Percentiles rank a stretch among this genome's conserved stretches.
Evolutionary conservation across 2,329 filamentous ascomycete species (phyloP).

Genomic region (Neurospora crassa): DNA sequence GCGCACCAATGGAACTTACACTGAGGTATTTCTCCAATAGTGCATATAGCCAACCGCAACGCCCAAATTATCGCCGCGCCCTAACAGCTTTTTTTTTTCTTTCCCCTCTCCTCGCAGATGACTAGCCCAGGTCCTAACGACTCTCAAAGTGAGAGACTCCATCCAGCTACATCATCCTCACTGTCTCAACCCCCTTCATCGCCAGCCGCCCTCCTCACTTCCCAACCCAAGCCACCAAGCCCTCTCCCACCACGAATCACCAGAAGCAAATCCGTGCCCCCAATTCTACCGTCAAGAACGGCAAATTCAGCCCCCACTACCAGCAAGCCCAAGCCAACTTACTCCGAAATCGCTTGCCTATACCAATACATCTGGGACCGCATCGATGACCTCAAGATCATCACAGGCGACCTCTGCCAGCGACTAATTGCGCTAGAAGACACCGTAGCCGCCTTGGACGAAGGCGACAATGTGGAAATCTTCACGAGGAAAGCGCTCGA

Average conservation of each 20-base stretch:
- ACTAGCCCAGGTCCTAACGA: not conserved
- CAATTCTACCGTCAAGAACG: not conserved
- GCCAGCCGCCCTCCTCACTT: not conserved
- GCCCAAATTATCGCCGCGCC: not conserved
- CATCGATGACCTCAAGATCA: not conserved
- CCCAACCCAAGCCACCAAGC: not conserved
- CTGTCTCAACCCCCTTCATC: not conserved
- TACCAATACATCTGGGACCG: not conserved
- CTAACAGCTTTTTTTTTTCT: not conserved
- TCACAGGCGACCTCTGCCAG: not conserved
- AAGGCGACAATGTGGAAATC: not conserved
- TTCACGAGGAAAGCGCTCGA: not conserved
- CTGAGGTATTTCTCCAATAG: too few relatives aligned
- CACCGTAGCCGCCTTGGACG: not conserved
- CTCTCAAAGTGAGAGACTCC: not conserved
- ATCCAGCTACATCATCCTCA: not conserved
- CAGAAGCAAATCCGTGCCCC: not conserved
- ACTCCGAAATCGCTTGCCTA: not conserved
- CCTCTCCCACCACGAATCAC: not conserved
- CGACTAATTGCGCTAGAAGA: not conserved
- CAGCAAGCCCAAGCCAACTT: not conserved
- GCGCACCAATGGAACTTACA: not conserved
- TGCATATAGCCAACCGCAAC: not conserved
- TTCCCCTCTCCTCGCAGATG: not conserved
- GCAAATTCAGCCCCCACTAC: not conserved